Percentiles rank a stretch among this genome's conserved stretches.
Conservation (phyloP, 805 yeast species). For the Ogataea parapolymorpha region DNA sequence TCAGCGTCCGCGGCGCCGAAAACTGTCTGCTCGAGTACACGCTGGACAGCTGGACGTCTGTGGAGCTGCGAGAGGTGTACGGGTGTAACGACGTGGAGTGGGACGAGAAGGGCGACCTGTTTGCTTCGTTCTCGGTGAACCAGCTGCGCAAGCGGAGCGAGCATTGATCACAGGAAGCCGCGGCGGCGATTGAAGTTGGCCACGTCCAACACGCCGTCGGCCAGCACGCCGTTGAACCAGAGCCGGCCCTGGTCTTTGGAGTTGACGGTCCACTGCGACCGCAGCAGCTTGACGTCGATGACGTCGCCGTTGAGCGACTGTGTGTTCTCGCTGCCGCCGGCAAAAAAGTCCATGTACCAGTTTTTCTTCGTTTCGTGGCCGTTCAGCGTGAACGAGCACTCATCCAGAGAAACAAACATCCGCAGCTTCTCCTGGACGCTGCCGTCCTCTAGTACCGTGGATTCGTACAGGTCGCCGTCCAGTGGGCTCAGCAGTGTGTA, state of each 20-base stretch:
- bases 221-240: conserved; percentile 26
- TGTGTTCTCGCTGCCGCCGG: neutral
- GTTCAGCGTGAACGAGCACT: conserved; percentile 25
- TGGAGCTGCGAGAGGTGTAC: conserved; percentile 32
- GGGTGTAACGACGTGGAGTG: conserved; percentile 34
- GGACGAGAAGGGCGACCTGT: conserved; percentile 36
- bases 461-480: conserved; percentile 28
- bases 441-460: conserved; percentile 5
- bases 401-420: conserved; percentile 17
- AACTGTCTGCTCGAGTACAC: conserved; percentile 22
- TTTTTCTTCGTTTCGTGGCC: conserved; percentile 27
- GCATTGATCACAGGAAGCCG: conserved; percentile 39
- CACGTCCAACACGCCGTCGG: conserved; percentile 29
- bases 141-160: conserved; percentile 64
- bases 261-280: conserved; percentile 42
- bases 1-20: conserved; percentile 26
- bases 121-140: conserved; percentile 53
- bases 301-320: conserved; percentile 31
- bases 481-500: conserved; percentile 18
- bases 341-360: conserved; percentile 26
- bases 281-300: conserved; percentile 40
- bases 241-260: conserved; percentile 18
- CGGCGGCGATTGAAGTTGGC: conserved; percentile 20
- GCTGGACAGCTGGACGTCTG: conserved; percentile 20
- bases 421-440: conserved; percentile 19